phyloP scores from a whole-genome alignment of 257 asterid species.

The Jacaranda copaia region DNA sequence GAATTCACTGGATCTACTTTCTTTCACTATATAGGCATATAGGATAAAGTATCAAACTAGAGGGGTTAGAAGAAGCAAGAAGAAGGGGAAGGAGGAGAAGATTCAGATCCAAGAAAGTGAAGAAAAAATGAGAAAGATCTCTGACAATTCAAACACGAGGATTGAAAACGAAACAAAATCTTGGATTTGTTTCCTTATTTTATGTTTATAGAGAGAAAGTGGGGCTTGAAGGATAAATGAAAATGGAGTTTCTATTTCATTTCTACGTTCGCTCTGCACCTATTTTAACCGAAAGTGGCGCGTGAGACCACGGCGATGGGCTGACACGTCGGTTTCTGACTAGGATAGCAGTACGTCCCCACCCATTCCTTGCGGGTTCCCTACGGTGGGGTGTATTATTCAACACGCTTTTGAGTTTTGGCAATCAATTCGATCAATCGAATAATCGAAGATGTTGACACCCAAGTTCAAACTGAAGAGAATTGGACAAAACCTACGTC shows the following conservation, averaged over 20 bases:
- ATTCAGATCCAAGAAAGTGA: slow-evolving; percentile 46
- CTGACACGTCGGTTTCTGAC: slow-evolving; percentile 16
- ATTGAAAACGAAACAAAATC: slow-evolving; percentile 39
- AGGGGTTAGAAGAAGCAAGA: slow-evolving; percentile 30
- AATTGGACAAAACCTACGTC: not conserved
- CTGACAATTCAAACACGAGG: slow-evolving; percentile 43
- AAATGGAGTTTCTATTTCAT: slow-evolving; percentile 29
- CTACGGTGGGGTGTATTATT: not conserved
- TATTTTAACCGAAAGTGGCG: slow-evolving; percentile 38
- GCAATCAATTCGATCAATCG: not conserved
- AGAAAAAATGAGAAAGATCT: slow-evolving; percentile 28
- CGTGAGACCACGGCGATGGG: slow-evolving; percentile 27
- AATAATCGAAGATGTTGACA: not conserved
- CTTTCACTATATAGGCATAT: not conserved
- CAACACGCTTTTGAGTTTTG: slow-evolving; percentile 16
- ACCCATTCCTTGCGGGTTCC: slow-evolving; percentile 30
- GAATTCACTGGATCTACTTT: slow-evolving; percentile 43
- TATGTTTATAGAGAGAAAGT: slow-evolving; percentile 31
- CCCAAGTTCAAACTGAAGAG: not conserved
- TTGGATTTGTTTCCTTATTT: slow-evolving; percentile 15
- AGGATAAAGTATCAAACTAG: not conserved
- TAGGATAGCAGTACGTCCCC: not conserved
- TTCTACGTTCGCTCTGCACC: slow-evolving; percentile 26
- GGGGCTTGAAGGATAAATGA: slow-evolving; percentile 35
- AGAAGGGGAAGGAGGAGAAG: not conserved